Base-by-base conservation (phyloP, 2,329 filamentous ascomycete genomes). In the Ceratocystis ficicola region DNA sequence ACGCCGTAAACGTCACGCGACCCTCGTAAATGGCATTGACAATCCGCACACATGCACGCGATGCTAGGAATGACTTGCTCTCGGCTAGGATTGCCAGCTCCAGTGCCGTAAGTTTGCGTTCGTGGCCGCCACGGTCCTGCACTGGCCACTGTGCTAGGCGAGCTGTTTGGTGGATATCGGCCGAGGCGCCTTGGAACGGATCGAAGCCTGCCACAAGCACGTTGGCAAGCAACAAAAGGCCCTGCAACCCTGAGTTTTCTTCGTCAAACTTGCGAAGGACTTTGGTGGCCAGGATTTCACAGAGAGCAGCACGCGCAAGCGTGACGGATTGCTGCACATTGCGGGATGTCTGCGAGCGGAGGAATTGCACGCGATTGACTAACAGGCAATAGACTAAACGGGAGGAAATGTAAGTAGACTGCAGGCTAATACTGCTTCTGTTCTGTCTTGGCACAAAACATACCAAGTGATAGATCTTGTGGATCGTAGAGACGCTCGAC, bases 1-100 rank as follows among this genome's bases (percentile, higher is more conserved):
- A 82, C 0, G 86, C 86, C 0, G 86, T 89, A 70, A 89, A 90
- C 25, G 87, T 83, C 46, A 90, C 80, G 20, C 84, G 78, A 1
- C 87, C 87, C 20, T 81, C 79, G 69, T 88, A 88, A 2, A 89
- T 86, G 6, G 86, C 86, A 68, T 86, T 83, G 12, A 90, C 85
- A 25, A 89, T 84, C 69, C 85, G 85, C 71, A 88, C 85, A 68
- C 84, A 88, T 0, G 85, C 85, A 0, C 84, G 81, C 22, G 85
- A 83, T 70, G 80, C 81, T 55, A 89, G 78, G 61, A 90, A 84
- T 50, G 79, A 75, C 72, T 89, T 89, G 71, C 84, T 86, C 72
- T 89, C 86, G 0, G 85, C 86, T 0, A 89, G 79, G 66, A 90
- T 88, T 44, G 86, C 86, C 36, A 90, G 81, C 72, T 90, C 87